phyloP scores from a whole-genome alignment of 192 early-diverging fungal species.

The Podila horticola region DNA sequence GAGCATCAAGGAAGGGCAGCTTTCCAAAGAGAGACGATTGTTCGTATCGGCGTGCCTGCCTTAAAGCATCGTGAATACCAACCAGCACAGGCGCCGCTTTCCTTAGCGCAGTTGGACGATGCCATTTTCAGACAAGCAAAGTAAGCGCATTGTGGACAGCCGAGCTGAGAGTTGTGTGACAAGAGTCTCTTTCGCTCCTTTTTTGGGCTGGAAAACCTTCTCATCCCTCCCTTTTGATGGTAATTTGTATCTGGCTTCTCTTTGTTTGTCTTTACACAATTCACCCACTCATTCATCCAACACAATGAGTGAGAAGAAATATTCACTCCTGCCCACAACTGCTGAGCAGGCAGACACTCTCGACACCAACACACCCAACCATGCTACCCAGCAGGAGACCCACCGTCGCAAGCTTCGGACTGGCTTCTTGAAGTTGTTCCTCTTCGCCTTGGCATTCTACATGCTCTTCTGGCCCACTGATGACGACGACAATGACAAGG shows the following conservation, averaged over 20 bases:
- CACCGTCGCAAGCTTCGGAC: background rate
- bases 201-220: conserved; percentile 5
- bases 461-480: background rate
- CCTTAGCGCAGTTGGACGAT: too few relatives aligned
- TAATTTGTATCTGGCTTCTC: background rate
- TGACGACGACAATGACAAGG: conserved; percentile 4
- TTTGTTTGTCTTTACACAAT: background rate
- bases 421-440: conserved; percentile 11
- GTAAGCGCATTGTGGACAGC: too few relatives aligned
- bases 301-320: conserved; percentile 34
- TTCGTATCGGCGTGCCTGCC: too few relatives aligned
- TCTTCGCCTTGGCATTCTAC: conserved; percentile 2
- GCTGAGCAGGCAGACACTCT: conserved; percentile 8
- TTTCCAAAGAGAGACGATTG: too few relatives aligned
- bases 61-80: too few relatives aligned
- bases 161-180: too few relatives aligned
- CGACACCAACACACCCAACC: background rate
- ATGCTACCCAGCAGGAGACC: background rate
- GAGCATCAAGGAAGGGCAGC: too few relatives aligned
- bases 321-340: conserved; percentile 26
- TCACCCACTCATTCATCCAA: background rate
- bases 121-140: too few relatives aligned
- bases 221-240: background rate
- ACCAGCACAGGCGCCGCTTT: too few relatives aligned
- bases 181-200: background rate